Evolutionary conservation across 2,329 filamentous ascomycete species (phyloP).

Genomic region (Colletotrichum sp.): DNA sequence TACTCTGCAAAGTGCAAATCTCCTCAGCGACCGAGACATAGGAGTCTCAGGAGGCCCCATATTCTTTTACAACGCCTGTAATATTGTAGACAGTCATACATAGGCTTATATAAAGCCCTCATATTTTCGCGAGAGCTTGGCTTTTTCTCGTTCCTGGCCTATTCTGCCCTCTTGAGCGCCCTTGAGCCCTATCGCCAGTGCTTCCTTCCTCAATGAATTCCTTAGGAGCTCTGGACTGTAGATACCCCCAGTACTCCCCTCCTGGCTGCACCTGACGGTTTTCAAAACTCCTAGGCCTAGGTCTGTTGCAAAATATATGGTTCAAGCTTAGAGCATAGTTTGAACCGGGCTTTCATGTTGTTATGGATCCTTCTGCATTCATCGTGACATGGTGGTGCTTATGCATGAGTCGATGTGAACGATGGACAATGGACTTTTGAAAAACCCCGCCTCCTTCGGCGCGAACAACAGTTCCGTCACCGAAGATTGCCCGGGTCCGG

Average conservation of each 20-base stretch:
- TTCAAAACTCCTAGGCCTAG: background rate
- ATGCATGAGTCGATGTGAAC: background rate
- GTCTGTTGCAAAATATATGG: fast-evolving
- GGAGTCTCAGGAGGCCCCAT: fast-evolving
- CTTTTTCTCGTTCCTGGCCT: fast-evolving
- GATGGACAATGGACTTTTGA: background rate
- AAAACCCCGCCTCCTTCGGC: background rate
- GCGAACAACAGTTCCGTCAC: background rate
- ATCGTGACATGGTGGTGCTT: background rate
- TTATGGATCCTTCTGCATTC: background rate
- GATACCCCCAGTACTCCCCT: fast-evolving
- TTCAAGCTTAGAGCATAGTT: background rate
- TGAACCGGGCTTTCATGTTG: fast-evolving
- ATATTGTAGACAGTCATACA: background rate
- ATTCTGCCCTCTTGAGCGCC: fast-evolving
- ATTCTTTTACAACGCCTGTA: fast-evolving
- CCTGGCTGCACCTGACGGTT: background rate
- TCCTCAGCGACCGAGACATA: fast-evolving
- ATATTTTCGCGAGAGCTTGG: background rate
- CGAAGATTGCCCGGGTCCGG: background rate
- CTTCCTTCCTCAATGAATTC: too few relatives aligned
- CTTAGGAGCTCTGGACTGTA: too few relatives aligned
- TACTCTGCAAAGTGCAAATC: too few relatives aligned
- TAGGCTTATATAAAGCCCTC: fast-evolving
- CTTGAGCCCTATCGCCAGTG: too few relatives aligned